Evolutionary conservation across 306 rosid genomes (phyloP), one percentile per base, ranked within the genome.

Genomic region (Vigna hirtella): DNA sequence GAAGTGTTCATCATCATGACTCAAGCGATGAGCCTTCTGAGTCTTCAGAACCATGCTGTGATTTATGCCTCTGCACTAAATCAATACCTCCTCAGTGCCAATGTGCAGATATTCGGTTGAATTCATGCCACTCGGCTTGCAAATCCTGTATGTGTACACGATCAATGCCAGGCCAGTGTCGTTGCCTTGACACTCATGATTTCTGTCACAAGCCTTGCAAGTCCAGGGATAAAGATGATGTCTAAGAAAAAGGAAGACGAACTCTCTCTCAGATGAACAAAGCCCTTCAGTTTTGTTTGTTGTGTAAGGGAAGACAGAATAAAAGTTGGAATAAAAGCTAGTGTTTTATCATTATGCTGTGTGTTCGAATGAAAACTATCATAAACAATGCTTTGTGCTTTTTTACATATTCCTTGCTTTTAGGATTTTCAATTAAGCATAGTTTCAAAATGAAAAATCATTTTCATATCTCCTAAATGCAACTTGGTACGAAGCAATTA

Each of bases 31-130:
- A 72, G 1, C 56, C 57, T 26, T 74, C 69, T 1, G 24, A 49
- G 18, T 36, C 64, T 14, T 38, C 50, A 45, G 20, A 18, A 16
- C 9, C 15, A 7, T 80, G 83, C 51, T 73, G 79, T 3, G 79
- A 80, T 65, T 0, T 0, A 0, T 80, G 67, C 16, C 2, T 0
- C 0, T 79, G 78, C 65, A 38, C 73, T 9, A 6, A 0, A 12
- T 63, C 83, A 30, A 1, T 0, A 0, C 66, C 77, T 24, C 73
- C 78, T 4, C 66, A n/a, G 13, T 79, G 83, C 49, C 43, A 38
- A 0, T 38, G 43, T 38, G 7, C 9, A 38, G 43, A 38, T 7
- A 38, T 7, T 0, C 7, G 43, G 43, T 6, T 38, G 9, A 38
- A 38, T 38, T 38, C 43, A 1, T 38, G 43, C 2, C 67, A 72